Base-by-base conservation (phyloP, 2,329 filamentous ascomycete species). In the Colletotrichum navitas region DNA sequence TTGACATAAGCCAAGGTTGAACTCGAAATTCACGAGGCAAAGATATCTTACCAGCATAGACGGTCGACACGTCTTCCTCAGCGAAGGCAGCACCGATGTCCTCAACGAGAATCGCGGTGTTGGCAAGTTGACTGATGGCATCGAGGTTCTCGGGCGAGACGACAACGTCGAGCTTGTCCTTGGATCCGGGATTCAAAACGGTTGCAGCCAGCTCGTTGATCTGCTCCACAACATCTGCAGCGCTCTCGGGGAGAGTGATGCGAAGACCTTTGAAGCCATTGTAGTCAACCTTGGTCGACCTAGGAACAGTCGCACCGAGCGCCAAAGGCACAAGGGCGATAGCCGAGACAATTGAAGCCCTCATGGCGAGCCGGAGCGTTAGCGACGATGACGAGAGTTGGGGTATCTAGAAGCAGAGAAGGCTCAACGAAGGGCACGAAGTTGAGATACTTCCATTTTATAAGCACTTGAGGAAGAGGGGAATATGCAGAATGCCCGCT, bases 81-180 rank as follows among this genome's bases (percentile, higher is more conserved):
- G 73, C 65, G 59, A 81, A 79, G 0, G 77, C 79, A 3, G 72
- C 75, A 0, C 76, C 79, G 0, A 81, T 75, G 32, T 81, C 75
- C 32, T 79, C 73, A 24, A 80, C 76, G 58, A 80, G 74, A 41
- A 78, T 73, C 5, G 74, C 74, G 47, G 76, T 78, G 41, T 81
- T 76, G 21, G 81, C 75, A 18, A 82, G 75, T 1, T 66, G 71
- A 54, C 78, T 74, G 66, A 82, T 79, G 12, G 74, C 73, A 3
- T 60, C 65, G 7, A 80, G 34, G 7, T 81, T 75, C 21, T 75
- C 75, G 11, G 81, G 80, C 0, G 77, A 74, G 14, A 81, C 68
- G 14, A 80, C 76, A 24, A 82, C 74, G 56, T 82, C 81, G 3
- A 83, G 47, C 18, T 39, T 26, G 4, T 52, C 56, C 26, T 54